A percentile compares a stretch with the other conserved stretches of the same genome.
phyloP scores from a whole-genome alignment of 306 rosid species.

The Mimosa pudica region DNA sequence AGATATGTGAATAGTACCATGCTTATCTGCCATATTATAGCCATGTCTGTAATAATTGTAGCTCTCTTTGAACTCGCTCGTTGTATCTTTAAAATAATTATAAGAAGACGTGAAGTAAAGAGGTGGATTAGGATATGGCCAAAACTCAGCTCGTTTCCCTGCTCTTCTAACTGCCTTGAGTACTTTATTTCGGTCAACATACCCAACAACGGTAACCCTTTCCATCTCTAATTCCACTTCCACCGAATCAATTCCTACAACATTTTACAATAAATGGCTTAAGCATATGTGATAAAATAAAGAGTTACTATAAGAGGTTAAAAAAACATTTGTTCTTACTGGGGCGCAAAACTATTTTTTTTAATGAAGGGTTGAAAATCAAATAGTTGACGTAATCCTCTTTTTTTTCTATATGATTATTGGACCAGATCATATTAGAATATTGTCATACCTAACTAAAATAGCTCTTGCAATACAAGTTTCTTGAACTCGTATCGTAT shows the following conservation, averaged over 20 bases:
- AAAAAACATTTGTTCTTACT: not conserved
- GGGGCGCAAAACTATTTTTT: not conserved
- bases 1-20: slow-evolving; percentile 66
- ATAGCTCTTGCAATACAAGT: too few relatives aligned
- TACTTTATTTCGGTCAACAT: slow-evolving; percentile 83
- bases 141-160: slow-evolving; percentile 87
- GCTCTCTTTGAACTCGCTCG: slow-evolving; percentile 74
- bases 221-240: slow-evolving; percentile 71
- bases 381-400: too few relatives aligned
- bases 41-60: slow-evolving; percentile 92
- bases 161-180: slow-evolving; percentile 84
- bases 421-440: too few relatives aligned
- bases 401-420: too few relatives aligned
- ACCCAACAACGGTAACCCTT: slow-evolving; percentile 72
- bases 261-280: not conserved
- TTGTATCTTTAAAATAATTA: slow-evolving; percentile 71
- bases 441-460: too few relatives aligned
- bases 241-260: slow-evolving; percentile 77
- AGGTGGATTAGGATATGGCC: slow-evolving; percentile 85
- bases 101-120: slow-evolving; percentile 72
- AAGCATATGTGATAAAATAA: not conserved
- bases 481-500: too few relatives aligned
- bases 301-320: not conserved
- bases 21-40: slow-evolving; percentile 75
- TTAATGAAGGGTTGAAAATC: too few relatives aligned